Base-by-base conservation (phyloP, 2,329 filamentous ascomycete species). In the Chrysoporthe cubensis region DNA sequence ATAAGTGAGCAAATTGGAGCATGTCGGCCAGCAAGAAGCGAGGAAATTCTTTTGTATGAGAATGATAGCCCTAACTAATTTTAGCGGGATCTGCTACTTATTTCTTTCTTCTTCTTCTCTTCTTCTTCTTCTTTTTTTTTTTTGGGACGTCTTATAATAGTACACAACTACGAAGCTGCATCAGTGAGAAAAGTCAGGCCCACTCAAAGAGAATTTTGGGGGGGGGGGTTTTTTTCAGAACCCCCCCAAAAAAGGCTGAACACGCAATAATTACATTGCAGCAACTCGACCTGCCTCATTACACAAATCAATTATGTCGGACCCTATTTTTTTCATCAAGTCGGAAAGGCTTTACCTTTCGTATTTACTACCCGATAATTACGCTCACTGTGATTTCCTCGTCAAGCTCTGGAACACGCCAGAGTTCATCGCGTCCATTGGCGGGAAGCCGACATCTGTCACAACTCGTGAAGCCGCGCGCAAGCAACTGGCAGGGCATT, bases 361-460 rank as follows among this genome's bases (percentile, higher is more conserved):
- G 13, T 66, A 73, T 65, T 68, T 73, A 44, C 62, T 68, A 4
- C 65, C 74, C 40, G 21, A 44, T 44, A 44, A 65, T 21, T 70
- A 74, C 66, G 40, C 65, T 1, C 74, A 76, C 65, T 74, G 73
- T 65, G 74, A 74, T 69, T 74, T 76, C 70, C 50, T 76, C 32
- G 71, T 75, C 52, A 58, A 65, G 9, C 71, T 76, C 14, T 72
- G 73, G 69, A 75, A 73, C 66, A 71, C 67, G 9, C 73, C 74
- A 54, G 69, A 72, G 11, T 72, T 74, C 50, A 70, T 71, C 26
- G 68, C 66, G 32, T 67, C 66, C 26, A 68, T 70, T 26, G 70
- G 67, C 21, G 68, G 69, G 34, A 67, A 64, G 6, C 59, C 70
- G 16, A 70, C 67, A 18, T 46, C 56, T 52, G 68, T 75, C 48